Base-by-base conservation (phyloP, 2,329 filamentous ascomycete genomes). In the Raffaelea deltoideospora region DNA sequence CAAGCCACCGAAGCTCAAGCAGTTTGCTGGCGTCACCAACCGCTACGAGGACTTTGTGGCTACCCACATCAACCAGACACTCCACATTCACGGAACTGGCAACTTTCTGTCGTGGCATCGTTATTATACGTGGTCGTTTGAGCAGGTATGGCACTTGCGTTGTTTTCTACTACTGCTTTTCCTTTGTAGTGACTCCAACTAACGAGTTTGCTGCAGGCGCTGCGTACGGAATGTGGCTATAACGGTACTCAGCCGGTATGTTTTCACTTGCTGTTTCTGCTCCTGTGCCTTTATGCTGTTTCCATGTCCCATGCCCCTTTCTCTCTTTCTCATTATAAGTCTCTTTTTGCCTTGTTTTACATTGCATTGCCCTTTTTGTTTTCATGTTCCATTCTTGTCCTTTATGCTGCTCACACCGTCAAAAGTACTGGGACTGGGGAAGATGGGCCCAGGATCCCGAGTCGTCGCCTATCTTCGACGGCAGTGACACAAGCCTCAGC, bases 391-490 rank as follows among this genome's bases (percentile, higher is more conserved):
- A 3, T 31, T 4, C 10, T n/a, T 20, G 14, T 11, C 5, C 9
- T 13, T 17, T 10, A 10, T 3, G 19, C 14, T 26, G n/a, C 11
- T n/a, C 6, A n/a, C n/a, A n/a, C n/a, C 10, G 53, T 13, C 19
- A 23, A 17, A 14, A 57, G 34, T 69, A 67, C 53, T 61, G 59
- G 53, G 63, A 69, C 46, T 71, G 65, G 66, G 54, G 57, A 3
- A 58, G 55, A 43, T 63, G 60, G 48, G 56, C 61, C 7, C 41
- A 49, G 3, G 60, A 65, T n/a, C 56, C 60, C 1, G 45, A 51
- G 38, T 40, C 50, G 31, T 69, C 66, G 0, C 63, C 65, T 19
- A 48, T 70, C 30, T 70, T 75, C 45, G 63, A 68, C 44, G 69
- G 69, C 37, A 59, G 60, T 39, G 53, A 53, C 2, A 62, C 58